A percentile compares a stretch with the other conserved stretches of the same genome.
These are phyloP conservation scores for Cyphellophora europaea DNA, from an alignment of 2,329 filamentous ascomycete genomes.

Conservation along the genomic window DNA sequence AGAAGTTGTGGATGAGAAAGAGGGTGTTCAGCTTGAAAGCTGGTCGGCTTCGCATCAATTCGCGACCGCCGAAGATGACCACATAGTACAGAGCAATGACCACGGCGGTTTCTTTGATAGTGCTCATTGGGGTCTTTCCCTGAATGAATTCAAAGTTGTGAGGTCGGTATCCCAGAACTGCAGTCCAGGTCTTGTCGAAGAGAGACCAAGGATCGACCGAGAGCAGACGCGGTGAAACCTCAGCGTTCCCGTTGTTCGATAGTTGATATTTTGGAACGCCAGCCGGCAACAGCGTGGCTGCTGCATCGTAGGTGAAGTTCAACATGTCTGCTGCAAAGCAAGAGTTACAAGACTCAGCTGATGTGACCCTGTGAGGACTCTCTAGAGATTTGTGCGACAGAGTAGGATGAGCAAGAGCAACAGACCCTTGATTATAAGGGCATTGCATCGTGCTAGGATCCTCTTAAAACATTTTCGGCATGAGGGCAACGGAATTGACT, in stretches of 20 bases:
- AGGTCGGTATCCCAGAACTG: constrained; percentile 63
- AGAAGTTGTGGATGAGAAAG: constrained; percentile 88
- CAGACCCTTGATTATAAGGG: no score
- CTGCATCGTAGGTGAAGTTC: constrained; percentile 9
- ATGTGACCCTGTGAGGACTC: no score
- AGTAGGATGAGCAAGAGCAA: no score
- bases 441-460: no score
- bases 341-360: no score
- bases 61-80: constrained; percentile 78
- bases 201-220: constrained; percentile 62
- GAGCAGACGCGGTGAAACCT: constrained; percentile 1
- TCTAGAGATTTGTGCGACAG: no score
- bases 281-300: constrained; percentile 4
- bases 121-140: constrained; percentile 76
- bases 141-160: constrained; percentile 71
- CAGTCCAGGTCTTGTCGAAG: constrained; percentile 71
- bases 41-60: constrained; percentile 64
- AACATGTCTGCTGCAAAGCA: constrained; percentile 5
- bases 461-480: no score
- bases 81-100: constrained; percentile 77
- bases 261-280: constrained; percentile 2
- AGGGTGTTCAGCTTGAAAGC: constrained; percentile 69
- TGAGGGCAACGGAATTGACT: no score
- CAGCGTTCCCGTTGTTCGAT: no score
- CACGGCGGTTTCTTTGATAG: constrained; percentile 64